phyloP scores from a whole-genome alignment of 768 basidiomycete genomes.

The Tulasnella sp. region DNA sequence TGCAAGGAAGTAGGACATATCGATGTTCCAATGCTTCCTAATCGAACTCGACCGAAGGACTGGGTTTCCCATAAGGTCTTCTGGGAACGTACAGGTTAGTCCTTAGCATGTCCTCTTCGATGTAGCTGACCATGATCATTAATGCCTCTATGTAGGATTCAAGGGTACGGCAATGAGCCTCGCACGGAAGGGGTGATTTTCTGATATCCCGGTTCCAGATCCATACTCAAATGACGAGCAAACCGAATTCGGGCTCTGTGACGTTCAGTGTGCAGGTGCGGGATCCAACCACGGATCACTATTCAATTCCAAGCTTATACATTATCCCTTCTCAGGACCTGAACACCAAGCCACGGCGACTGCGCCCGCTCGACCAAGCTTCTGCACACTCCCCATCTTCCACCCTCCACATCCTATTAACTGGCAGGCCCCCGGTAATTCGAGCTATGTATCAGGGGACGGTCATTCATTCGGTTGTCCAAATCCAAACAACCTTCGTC shows the following conservation, averaged over 20 bases:
- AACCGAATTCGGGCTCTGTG: conserved; percentile 49
- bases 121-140: not conserved
- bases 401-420: conserved; percentile 40
- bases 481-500: conserved; percentile 53
- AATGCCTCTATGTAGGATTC: conserved; percentile 45
- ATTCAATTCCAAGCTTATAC: not conserved
- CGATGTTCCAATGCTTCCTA: conserved; percentile 42
- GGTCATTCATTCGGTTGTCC: conserved; percentile 54
- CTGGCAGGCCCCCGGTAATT: conserved; percentile 32
- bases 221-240: conserved; percentile 58
- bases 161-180: conserved; percentile 39
- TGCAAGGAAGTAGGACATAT: conserved; percentile 51
- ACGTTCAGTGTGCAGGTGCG: conserved; percentile 36
- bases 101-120: not conserved
- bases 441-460: conserved; percentile 53
- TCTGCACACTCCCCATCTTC: conserved; percentile 53
- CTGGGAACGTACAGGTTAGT: conserved; percentile 57
- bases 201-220: conserved; percentile 37
- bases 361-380: conserved; percentile 48
- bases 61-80: conserved; percentile 51
- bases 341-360: conserved; percentile 47
- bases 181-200: not conserved
- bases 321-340: conserved; percentile 40
- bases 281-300: conserved; percentile 12
- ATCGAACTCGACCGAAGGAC: conserved; percentile 50